phyloP scores from a whole-genome alignment of 306 rosid species.

The Dalbergia cultrata region DNA sequence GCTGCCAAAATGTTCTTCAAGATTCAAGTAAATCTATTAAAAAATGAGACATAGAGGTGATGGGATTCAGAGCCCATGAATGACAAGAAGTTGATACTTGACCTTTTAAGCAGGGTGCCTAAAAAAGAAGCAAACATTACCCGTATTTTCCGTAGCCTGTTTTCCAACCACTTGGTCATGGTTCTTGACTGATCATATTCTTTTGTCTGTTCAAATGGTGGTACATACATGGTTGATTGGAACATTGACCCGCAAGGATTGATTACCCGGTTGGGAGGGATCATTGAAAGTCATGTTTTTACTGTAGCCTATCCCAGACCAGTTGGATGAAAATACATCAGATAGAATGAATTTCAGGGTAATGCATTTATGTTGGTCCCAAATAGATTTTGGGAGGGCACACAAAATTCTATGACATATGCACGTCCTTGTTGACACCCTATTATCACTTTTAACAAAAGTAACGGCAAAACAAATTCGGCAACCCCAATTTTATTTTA shows the following conservation, averaged over 20 bases:
- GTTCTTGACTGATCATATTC: neutral
- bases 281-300: neutral
- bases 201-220: neutral
- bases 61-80: neutral
- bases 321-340: neutral
- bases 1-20: neutral
- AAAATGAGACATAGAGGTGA: neutral
- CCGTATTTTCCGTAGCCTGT: neutral
- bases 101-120: neutral
- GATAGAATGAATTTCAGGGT: neutral
- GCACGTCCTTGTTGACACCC: neutral
- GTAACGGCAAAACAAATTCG: neutral
- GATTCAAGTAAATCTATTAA: neutral
- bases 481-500: too few species aligned
- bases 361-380: neutral
- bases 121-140: slow-evolving; percentile 1
- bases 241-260: slow-evolving; percentile 1
- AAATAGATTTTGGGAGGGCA: neutral
- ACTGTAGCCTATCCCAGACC: neutral
- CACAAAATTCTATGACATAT: neutral
- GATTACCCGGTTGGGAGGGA: slow-evolving; percentile 3
- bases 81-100: neutral
- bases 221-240: neutral
- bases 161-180: neutral
- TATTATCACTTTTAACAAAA: neutral